These are phyloP conservation scores for Apiotrichum gamsii DNA, from an alignment of 1,284 basidiomycete genomes.

Conservation along the genomic window DNA sequence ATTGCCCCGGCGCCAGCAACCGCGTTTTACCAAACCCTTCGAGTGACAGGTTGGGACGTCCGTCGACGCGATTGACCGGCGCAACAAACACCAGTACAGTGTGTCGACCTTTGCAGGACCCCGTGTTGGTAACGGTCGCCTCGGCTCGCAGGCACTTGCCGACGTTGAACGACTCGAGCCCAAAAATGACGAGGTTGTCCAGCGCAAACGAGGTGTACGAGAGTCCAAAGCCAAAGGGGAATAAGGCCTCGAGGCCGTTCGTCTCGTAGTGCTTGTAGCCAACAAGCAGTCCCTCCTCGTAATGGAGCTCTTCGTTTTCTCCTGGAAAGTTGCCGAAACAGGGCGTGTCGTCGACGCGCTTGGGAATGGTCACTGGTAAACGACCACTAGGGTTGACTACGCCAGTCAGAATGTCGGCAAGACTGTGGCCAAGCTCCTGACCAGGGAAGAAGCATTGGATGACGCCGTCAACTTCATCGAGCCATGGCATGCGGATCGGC, in stretches of 20 bases:
- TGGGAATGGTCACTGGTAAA: slow-evolving; percentile 70
- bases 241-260: slow-evolving; percentile 59
- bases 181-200: slow-evolving; percentile 1
- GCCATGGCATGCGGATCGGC: slow-evolving; percentile 69
- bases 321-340: slow-evolving; percentile 60
- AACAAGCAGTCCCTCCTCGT: slow-evolving; percentile 40
- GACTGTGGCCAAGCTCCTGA: slow-evolving; percentile 71
- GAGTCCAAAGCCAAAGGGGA: slow-evolving; percentile 73
- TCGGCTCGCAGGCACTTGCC: not conserved
- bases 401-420: slow-evolving; percentile 73
- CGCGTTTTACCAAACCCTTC: too few species aligned
- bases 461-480: slow-evolving; percentile 58
- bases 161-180: slow-evolving; percentile 7
- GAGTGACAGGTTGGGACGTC: too few species aligned
- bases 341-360: slow-evolving; percentile 62
- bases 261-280: slow-evolving; percentile 73
- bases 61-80: slow-evolving; percentile 5
- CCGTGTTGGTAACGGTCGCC: slow-evolving; percentile 43
- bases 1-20: too few species aligned
- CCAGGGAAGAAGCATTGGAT: slow-evolving; percentile 76
- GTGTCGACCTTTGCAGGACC: slow-evolving; percentile 37
- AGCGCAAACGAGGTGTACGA: slow-evolving; percentile 72
- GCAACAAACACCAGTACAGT: slow-evolving; percentile 40
- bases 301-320: slow-evolving; percentile 61
- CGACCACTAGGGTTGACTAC: slow-evolving; percentile 69